Evolutionary conservation across 176 grass and related monocot species (phyloP).

Genomic region (Raddia distichophylla): DNA sequence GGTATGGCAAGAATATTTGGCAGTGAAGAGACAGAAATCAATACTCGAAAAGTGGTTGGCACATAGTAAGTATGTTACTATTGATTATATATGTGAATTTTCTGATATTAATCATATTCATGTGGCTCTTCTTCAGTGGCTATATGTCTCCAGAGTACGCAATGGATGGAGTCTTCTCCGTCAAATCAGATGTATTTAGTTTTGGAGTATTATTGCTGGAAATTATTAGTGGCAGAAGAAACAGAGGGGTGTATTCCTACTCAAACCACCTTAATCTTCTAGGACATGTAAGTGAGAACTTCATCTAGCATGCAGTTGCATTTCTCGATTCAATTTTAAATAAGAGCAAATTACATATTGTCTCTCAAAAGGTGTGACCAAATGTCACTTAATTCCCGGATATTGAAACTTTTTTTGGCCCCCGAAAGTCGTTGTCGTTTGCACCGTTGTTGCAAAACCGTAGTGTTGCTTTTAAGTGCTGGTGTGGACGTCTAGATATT

Average conservation of each 20-base stretch:
- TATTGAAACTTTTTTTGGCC: no score
- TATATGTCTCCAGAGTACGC: slow-evolving; percentile 78
- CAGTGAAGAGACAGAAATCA: slow-evolving; percentile 67
- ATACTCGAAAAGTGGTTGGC: slow-evolving; percentile 69
- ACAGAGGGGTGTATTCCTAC: slow-evolving; percentile 56
- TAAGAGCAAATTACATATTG: neutral
- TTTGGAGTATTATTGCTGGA: slow-evolving; percentile 70
- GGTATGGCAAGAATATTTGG: slow-evolving; percentile 85
- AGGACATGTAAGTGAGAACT: slow-evolving; percentile 47
- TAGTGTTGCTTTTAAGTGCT: no score
- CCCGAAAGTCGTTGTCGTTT: no score
- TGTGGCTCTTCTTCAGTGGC: slow-evolving; percentile 48
- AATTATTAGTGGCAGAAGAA: slow-evolving; percentile 69
- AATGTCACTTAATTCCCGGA: no score
- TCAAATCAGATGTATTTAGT: slow-evolving; percentile 75
- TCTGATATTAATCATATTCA: neutral
- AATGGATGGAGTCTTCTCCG: slow-evolving; percentile 67
- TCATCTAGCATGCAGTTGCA: slow-evolving; percentile 16
- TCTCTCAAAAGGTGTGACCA: no score
- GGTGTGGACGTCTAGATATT: no score
- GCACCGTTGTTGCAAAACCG: no score
- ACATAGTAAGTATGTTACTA: slow-evolving; percentile 72
- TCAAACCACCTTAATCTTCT: slow-evolving; percentile 59
- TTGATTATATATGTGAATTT: slow-evolving; percentile 19
- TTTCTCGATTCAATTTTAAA: slow-evolving; percentile 9